Percentiles rank a stretch among this genome's conserved stretches.
Conservation (phyloP, 805 yeast genomes). For the Priceomyces castillae region DNA sequence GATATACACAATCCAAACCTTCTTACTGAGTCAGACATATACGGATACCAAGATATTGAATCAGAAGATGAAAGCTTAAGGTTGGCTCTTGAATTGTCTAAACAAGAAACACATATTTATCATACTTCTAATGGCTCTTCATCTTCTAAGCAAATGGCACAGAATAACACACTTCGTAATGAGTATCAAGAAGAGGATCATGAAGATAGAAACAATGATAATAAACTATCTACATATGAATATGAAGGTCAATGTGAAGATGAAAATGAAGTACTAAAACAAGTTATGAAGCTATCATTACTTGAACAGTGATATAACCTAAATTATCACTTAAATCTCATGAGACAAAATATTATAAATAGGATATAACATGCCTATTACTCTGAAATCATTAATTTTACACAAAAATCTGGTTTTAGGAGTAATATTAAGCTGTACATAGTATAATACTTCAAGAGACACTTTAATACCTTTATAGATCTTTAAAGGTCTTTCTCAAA, state of each 20-base stretch:
- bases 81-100: slow-evolving; percentile 18
- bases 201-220: not conserved
- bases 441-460: too few relatives aligned
- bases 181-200: too few relatives aligned
- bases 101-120: slow-evolving; percentile 2
- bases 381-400: too few relatives aligned
- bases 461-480: too few relatives aligned
- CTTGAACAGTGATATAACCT: slow-evolving; percentile 16
- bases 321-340: too few relatives aligned
- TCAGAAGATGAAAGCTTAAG: slow-evolving; percentile 20
- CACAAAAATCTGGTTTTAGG: too few relatives aligned
- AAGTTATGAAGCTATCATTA: slow-evolving; percentile 20
- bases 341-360: too few relatives aligned
- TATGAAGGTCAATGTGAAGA: slow-evolving; percentile 1
- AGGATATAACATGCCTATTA: too few relatives aligned
- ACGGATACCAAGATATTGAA: slow-evolving; percentile 8
- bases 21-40: not conserved
- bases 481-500: too few relatives aligned
- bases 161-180: too few relatives aligned
- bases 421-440: too few relatives aligned
- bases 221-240: not conserved
- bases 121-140: not conserved
- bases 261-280: slow-evolving; percentile 18
- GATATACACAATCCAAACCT: not conserved
- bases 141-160: not conserved